Base-by-base conservation (phyloP, 2,329 filamentous ascomycete species). In the Pestalotiopsis fici region DNA sequence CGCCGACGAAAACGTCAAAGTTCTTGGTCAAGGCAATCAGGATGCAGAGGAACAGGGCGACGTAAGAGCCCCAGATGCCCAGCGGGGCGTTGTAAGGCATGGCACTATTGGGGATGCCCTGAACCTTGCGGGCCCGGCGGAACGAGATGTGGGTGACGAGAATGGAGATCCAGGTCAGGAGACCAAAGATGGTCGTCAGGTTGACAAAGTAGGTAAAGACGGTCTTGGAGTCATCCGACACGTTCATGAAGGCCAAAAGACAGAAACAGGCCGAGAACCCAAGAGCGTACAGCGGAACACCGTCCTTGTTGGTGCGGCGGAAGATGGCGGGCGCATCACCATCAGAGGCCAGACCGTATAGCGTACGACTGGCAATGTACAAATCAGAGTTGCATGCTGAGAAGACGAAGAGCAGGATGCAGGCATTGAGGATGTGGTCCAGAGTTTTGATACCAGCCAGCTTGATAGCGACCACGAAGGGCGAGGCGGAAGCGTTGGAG, bases 11-110 rank as follows among this genome's bases (percentile, higher is more conserved):
- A 68, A 91, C 90, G 66, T 87, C 85, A 79, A 89, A 96, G 84
- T 94, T 95, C 86, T 96, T 97, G 75, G 93, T 95, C 64, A 97
- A 76, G 1, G 91, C 87, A 69, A 96, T 92, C 39, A 96, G 76
- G 74, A 86, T 84, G 80, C 91, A 94, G 80, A 94, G 90, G 74
- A 84, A 82, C 2, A 96, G 84, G 0, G 91, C 91, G 68, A 83
- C 82, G 75, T 89, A 89, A 0, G 90, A 93, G 12, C 93, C 93
- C 69, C 78, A 86, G 47, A 89, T 80, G n/a, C 93, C 92, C 18
- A 95, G 85, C 0, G 93, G 93, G 0, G 93, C 91, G 18, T 84
- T 84, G 77, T 91, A 94, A 1, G 88, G 86, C 68, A 92, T 81
- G 56, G 81, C 78, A 13, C 81, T 79, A 74, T 90, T 77, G 12